These are phyloP conservation scores for Blastobotrys buckinghamii DNA, from an alignment of 1,139 yeast species.

Conservation along the genomic window DNA sequence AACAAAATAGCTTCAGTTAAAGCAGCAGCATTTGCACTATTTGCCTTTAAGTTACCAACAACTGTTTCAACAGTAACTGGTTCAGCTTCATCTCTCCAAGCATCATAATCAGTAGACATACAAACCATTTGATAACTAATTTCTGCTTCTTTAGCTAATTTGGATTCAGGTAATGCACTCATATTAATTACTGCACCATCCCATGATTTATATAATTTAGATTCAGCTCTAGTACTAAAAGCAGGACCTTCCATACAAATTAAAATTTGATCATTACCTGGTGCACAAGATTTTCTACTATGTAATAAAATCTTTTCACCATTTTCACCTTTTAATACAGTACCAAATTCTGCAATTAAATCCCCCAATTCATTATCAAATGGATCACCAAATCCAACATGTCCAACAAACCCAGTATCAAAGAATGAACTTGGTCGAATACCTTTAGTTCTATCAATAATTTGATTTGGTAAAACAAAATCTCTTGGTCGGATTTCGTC, in stretches of 20 bases:
- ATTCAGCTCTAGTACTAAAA: conserved; percentile 96
- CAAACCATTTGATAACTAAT: conserved; percentile 96
- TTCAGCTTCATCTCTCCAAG: conserved; percentile 93
- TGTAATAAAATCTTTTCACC: conserved; percentile 42
- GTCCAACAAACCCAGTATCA: conserved; percentile 91
- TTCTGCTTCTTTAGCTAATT: conserved; percentile 95
- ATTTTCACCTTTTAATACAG: conserved; percentile 43
- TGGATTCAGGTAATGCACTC: conserved; percentile 95
- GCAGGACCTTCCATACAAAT: conserved; percentile 99
- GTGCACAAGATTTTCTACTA: conserved; percentile 49
- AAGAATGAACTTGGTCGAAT: conserved; percentile 86
- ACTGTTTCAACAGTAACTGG: conserved; percentile 97
- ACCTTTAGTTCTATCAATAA: conserved; percentile 95
- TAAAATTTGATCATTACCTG: conserved; percentile 65
- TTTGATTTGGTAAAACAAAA: conserved; percentile 90
- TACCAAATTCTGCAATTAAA: conserved; percentile 53
- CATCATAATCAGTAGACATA: conserved; percentile 98
- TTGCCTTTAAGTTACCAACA: conserved; percentile 82
- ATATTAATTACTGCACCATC: conserved; percentile 95
- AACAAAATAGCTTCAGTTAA: conserved; percentile 67
- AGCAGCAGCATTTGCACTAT: conserved; percentile 76
- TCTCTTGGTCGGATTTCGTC: conserved; percentile 88
- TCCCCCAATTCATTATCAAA: conserved; percentile 71
- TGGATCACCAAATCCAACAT: conserved; percentile 96
- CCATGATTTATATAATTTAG: conserved; percentile 77